Base-by-base conservation (phyloP, 2,329 filamentous ascomycete genomes). In the Claviceps pazoutovae region DNA sequence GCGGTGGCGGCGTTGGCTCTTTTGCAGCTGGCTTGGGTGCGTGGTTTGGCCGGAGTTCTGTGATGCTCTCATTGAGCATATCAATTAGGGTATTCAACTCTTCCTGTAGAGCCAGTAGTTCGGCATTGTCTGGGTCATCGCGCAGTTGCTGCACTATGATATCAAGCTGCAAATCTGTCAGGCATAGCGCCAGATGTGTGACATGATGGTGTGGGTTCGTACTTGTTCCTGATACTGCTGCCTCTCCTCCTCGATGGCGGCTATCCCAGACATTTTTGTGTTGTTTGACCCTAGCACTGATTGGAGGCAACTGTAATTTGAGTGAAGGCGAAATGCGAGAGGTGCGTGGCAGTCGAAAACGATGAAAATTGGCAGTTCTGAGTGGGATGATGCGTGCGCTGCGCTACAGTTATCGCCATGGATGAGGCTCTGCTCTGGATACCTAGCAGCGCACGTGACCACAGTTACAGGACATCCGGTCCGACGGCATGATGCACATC, bases 61-160 rank as follows among this genome's bases (percentile, higher is more conserved):
- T 83, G 67, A 96, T 84, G 61, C 83, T 80, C 64, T 84, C 82
- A 73, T 90, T 80, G 68, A 88, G 80, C 60, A 89, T 78, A 66
- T 78, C 76, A 68, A 97, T 84, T 69, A 88, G 81, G 71, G 84
- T 79, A 74, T 88, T 79, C 71, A 95, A 80, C 75, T 95, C 88
- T 66, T 79, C 73, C 69, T 85, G 83, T 65, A 95, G 79, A 63
- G 77, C 79, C 62, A 83, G 76, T 62, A 94, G 81, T 68, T 91
- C 88, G 61, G 73, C 74, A 68, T 88, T 91, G 54, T 85, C 83
- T 56, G 89, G 83, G 62, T 93, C 87, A 67, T 86, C 82, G 67
- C 84, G 82, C 53, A 95, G 79, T 58, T 86, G 85, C 51, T 79
- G 74, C 61, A 83, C 72, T 54, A 95, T 82, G 39, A 87, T 82